phyloP scores from a whole-genome alignment of 352 stramenopile genomes.

The Phytophthora lateralis region DNA sequence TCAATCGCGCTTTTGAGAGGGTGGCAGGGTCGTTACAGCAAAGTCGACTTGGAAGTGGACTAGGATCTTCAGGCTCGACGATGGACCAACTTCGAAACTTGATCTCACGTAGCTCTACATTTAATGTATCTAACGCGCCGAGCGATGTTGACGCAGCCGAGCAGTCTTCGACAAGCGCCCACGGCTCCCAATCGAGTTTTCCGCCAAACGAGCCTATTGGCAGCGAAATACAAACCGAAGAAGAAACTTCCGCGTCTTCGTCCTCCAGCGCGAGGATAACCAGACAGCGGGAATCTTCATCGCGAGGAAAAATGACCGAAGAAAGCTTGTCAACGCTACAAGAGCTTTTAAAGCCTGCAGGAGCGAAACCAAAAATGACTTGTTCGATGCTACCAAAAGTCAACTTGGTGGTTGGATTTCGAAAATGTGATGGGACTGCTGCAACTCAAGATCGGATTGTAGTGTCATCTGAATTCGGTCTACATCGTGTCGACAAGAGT shows the following conservation, averaged over 20 bases:
- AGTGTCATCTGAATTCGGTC: conserved; percentile 35
- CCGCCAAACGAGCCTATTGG: conserved; percentile 21
- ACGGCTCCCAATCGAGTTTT: conserved; percentile 6
- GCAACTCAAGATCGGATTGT: conserved; percentile 34
- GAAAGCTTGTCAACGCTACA: conserved; percentile 5
- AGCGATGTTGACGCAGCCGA: conserved; percentile 21
- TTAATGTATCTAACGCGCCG: conserved; percentile 13
- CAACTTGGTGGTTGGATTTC: conserved; percentile 49
- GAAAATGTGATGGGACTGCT: conserved; percentile 36
- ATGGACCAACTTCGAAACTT: conserved; percentile 68
- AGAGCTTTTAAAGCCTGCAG: conserved; percentile 34
- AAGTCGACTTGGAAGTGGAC: conserved; percentile 20
- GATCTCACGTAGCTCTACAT: conserved; percentile 41
- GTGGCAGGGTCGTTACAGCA: conserved; percentile 45
- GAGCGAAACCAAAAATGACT: conserved; percentile 38
- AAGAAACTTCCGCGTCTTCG: conserved; percentile 14
- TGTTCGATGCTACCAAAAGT: conserved; percentile 50
- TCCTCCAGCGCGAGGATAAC: conserved; percentile 6
- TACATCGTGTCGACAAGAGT: conserved; percentile 27
- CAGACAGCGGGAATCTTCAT: conserved; percentile 9
- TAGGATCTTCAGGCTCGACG: conserved; percentile 28
- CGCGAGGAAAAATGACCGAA: conserved; percentile 11
- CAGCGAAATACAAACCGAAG: conserved; percentile 28
- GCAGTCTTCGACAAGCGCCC: conserved; percentile 2
- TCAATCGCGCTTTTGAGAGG: conserved; percentile 52